phyloP scores from a whole-genome alignment of 2,329 filamentous ascomycete genomes.

The Botrytis galanthina region DNA sequence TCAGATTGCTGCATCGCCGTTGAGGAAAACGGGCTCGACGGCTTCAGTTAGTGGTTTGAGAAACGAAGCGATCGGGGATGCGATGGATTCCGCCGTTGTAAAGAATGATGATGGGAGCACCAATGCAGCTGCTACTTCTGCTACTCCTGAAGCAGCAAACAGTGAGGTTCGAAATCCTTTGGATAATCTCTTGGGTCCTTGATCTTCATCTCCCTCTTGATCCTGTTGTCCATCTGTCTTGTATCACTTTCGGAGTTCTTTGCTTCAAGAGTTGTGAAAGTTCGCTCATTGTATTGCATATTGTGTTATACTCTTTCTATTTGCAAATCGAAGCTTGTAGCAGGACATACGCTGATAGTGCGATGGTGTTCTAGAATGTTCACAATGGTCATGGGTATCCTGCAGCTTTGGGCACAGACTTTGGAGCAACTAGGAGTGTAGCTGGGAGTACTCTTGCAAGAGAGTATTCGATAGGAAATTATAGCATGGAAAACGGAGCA shows the following conservation, averaged over 20 bases:
- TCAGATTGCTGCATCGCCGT: conserved; percentile 38
- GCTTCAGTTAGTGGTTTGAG: conserved; percentile 32
- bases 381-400: not conserved
- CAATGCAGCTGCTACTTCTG: not conserved
- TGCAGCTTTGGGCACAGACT: not conserved
- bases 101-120: conserved; percentile 17
- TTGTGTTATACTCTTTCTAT: not conserved
- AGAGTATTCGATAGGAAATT: not conserved
- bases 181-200: conserved; percentile 36
- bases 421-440: not conserved
- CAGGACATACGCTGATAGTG: conserved; percentile 30
- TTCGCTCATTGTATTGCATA: not conserved
- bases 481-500: not conserved
- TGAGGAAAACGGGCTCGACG: conserved; percentile 30
- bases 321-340: not conserved
- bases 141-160: conserved; percentile 21
- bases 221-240: not conserved
- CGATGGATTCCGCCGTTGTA: not conserved
- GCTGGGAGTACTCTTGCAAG: not conserved
- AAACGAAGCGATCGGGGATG: conserved; percentile 15
- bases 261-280: not conserved
- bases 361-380: conserved; percentile 25
- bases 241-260: not conserved
- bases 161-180: conserved; percentile 34
- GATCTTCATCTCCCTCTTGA: conserved; percentile 22